A percentile compares a stretch with the other conserved stretches of the same genome.
These are phyloP conservation scores for Echinosophora koreensis DNA, from an alignment of 306 rosid species.

Conservation along the genomic window DNA sequence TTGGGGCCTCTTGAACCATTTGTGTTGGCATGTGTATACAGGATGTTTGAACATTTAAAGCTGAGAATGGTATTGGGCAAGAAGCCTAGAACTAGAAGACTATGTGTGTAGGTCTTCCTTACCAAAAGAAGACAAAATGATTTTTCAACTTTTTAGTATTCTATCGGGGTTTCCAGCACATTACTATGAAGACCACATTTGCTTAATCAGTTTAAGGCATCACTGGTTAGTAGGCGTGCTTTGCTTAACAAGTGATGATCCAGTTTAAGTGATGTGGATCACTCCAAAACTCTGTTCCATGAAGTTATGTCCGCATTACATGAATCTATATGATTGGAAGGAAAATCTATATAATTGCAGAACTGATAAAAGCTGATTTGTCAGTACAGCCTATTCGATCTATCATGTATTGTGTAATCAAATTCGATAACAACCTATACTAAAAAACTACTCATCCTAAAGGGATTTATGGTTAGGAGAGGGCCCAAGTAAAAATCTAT, in stretches of 20 bases:
- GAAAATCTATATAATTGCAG: too few relatives aligned
- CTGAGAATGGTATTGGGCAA: conserved; percentile 19
- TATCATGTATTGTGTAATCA: not conserved
- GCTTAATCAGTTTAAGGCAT: too few relatives aligned
- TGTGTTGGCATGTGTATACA: not conserved
- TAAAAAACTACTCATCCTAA: not conserved
- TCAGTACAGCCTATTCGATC: not conserved
- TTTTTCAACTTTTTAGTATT: too few relatives aligned
- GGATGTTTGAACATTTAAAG: not conserved
- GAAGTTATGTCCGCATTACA: too few relatives aligned
- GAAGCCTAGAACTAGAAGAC: not conserved
- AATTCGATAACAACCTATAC: conserved; percentile 5
- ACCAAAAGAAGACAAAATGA: not conserved
- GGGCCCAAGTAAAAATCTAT: not conserved
- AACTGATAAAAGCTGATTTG: not conserved
- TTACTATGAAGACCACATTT: too few relatives aligned
- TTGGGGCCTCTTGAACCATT: not conserved
- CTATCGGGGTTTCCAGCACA: too few relatives aligned
- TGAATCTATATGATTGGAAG: too few relatives aligned
- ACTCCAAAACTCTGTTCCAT: too few relatives aligned
- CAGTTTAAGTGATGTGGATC: not conserved
- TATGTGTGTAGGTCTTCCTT: conserved; percentile 10
- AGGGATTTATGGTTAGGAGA: not conserved
- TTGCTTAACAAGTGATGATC: not conserved
- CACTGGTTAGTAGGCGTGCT: not conserved